Conservation (phyloP, 2,329 filamentous ascomycete species). For the Colletotrichum eremochloae region DNA sequence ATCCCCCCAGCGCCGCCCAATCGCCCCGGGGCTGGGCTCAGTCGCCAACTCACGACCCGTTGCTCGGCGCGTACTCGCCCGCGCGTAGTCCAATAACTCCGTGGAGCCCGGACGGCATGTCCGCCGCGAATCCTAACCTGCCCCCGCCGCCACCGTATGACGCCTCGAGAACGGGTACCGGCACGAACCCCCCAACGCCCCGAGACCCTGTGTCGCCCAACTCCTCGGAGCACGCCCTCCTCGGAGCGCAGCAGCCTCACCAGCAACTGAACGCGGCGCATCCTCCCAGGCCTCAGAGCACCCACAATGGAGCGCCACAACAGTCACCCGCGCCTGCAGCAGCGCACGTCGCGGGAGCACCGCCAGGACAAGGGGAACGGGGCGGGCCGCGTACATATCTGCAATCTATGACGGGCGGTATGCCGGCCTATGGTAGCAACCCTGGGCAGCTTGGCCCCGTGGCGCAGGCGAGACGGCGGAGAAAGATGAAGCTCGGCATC, state of each 20-base stretch:
- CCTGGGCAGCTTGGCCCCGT: conserved; percentile 36
- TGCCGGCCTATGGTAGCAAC: conserved; percentile 33
- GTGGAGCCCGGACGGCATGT: conserved; percentile 41
- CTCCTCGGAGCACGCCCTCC: conserved; percentile 26
- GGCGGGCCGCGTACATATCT: conserved; percentile 20
- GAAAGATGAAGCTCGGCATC: conserved; percentile 38
- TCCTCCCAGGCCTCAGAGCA: neutral
- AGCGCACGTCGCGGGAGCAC: conserved; percentile 9
- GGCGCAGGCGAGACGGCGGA: conserved; percentile 35
- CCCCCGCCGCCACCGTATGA: conserved; percentile 42
- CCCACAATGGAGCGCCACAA: conserved; percentile 1
- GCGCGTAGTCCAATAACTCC: conserved; percentile 18
- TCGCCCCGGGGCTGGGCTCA: conserved; percentile 7
- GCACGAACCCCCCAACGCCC: conserved; percentile 23
- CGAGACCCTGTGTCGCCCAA: conserved; percentile 23
- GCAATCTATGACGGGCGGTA: conserved; percentile 40
- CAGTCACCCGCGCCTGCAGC: conserved; percentile 26
- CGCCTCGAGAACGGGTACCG: conserved; percentile 24
- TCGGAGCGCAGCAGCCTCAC: conserved; percentile 18
- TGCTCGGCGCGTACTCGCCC: conserved; percentile 17
- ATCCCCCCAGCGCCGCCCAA: conserved; percentile 24
- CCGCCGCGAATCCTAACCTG: conserved; percentile 42
- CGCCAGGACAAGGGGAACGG: conserved; percentile 2
- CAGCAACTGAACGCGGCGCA: conserved; percentile 16
- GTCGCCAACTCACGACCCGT: conserved; percentile 26